Evolutionary conservation across 2,329 filamentous ascomycete genomes (phyloP).

Genomic region (Graphilbum sp.): DNA sequence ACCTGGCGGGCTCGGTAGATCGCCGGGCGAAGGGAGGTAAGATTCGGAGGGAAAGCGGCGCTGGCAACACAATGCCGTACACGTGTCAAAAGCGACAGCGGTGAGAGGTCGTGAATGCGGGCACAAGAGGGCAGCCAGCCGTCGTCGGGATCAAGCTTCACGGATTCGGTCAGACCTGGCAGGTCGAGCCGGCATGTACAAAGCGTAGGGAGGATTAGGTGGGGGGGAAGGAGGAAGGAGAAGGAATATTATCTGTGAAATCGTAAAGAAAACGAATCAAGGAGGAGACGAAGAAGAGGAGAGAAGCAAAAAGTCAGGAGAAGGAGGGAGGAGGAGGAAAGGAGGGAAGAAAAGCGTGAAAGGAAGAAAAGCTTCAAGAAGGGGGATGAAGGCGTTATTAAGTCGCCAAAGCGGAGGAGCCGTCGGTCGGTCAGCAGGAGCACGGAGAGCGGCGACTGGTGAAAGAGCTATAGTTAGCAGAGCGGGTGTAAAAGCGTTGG

Average conservation of each 20-base stretch:
- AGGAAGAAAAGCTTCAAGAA: background rate
- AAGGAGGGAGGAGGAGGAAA: background rate
- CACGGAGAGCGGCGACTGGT: constrained; percentile 3
- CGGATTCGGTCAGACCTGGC: too few species aligned
- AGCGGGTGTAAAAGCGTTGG: background rate
- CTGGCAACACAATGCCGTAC: too few species aligned
- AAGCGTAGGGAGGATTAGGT: too few species aligned
- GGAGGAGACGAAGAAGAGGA: background rate
- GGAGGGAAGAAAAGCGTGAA: background rate
- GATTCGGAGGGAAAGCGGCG: too few species aligned
- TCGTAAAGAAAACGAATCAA: background rate
- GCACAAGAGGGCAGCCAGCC: too few species aligned
- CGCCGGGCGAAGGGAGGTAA: background rate
- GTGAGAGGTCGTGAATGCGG: too few species aligned
- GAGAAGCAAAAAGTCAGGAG: background rate
- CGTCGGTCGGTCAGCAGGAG: constrained; percentile 4
- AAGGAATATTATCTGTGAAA: too few species aligned
- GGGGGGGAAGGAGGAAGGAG: too few species aligned
- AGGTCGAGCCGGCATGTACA: too few species aligned
- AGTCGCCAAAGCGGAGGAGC: constrained; percentile 2
- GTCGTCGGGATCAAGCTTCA: too few species aligned
- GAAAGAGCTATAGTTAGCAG: constrained; percentile 6
- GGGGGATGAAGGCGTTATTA: constrained; percentile 6
- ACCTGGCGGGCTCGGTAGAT: too few species aligned
- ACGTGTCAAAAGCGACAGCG: too few species aligned